A percentile compares a stretch with the other conserved stretches of the same genome.
These are phyloP conservation scores for Rhodomyrtus psidioides DNA, from an alignment of 441 rosid genomes.

Conservation along the genomic window DNA sequence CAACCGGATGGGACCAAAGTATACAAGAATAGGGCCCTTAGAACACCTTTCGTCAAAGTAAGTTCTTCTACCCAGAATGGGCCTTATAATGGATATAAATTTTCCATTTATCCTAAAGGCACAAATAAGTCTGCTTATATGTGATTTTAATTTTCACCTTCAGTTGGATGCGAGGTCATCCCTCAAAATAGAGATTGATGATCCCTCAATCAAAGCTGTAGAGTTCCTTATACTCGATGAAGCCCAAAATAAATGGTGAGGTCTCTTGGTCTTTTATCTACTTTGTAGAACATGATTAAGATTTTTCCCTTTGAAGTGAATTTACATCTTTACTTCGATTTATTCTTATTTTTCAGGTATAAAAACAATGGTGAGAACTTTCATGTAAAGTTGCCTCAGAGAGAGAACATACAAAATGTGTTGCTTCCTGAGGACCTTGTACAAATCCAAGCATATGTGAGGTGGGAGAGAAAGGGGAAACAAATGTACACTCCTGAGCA, in stretches of 20 bases:
- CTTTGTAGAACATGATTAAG: not conserved
- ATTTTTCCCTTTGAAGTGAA: not conserved
- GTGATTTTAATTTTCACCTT: constrained; percentile 9
- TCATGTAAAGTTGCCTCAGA: constrained; percentile 52
- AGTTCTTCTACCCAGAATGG: constrained; percentile 9
- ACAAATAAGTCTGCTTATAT: constrained; percentile 4
- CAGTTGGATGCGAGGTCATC: constrained; percentile 64
- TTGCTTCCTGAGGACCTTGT: constrained; percentile 94
- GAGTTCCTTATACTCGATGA: constrained; percentile 93
- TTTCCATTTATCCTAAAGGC: not conserved
- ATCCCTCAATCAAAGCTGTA: constrained; percentile 69
- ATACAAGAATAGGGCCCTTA: constrained; percentile 86
- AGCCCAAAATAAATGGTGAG: constrained; percentile 80
- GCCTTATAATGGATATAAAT: not conserved
- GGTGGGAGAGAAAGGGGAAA: constrained; percentile 99
- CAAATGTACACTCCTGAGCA: constrained; percentile 75
- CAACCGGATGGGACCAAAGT: constrained; percentile 72
- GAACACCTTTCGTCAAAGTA: constrained; percentile 85
- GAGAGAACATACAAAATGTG: constrained; percentile 33
- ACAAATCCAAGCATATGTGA: constrained; percentile 82
- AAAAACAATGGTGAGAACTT: constrained; percentile 59
- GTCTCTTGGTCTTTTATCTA: not conserved
- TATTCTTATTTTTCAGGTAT: constrained; percentile 18
- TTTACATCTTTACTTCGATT: not conserved
- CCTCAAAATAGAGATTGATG: constrained; percentile 76